Percentiles rank a stretch among this genome's conserved stretches.
Evolutionary conservation across 306 rosid species (phyloP).

Genomic region (Hylodesmum podocarpum): DNA sequence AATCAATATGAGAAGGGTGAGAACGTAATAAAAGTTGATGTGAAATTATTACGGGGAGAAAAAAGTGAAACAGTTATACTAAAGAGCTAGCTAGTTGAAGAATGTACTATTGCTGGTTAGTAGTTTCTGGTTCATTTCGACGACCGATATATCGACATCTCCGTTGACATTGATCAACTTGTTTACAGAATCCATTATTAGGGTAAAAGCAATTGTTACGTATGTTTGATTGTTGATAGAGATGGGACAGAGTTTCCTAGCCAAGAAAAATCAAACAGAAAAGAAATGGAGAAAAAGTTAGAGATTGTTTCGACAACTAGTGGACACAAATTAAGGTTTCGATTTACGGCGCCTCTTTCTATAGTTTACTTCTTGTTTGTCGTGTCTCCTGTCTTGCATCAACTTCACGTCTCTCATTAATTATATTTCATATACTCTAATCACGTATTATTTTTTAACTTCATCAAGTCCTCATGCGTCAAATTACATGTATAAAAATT

Average conservation of each 20-base stretch:
- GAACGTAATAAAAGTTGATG: too few species aligned
- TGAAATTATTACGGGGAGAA: neutral
- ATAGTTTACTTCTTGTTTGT: too few species aligned
- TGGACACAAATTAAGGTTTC: constrained; percentile 19
- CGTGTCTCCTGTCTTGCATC: too few species aligned
- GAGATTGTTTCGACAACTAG: neutral
- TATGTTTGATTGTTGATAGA: constrained; percentile 26
- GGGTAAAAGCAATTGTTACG: too few species aligned
- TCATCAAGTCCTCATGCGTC: too few species aligned
- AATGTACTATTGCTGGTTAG: neutral
- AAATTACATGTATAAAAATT: too few species aligned
- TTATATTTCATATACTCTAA: too few species aligned
- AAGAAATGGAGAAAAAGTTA: neutral
- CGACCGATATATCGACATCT: neutral
- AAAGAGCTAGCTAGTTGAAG: too few species aligned
- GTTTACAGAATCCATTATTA: neutral
- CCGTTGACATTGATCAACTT: neutral
- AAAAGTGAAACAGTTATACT: too few species aligned
- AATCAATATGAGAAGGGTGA: neutral
- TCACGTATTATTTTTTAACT: too few species aligned
- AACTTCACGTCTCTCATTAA: too few species aligned
- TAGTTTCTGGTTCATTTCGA: neutral
- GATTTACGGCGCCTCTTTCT: too few species aligned
- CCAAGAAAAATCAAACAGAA: neutral
- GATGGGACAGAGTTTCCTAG: constrained; percentile 6